Base-by-base conservation (phyloP, 257 asterid species). In the Dorcoceras hygrometricum region DNA sequence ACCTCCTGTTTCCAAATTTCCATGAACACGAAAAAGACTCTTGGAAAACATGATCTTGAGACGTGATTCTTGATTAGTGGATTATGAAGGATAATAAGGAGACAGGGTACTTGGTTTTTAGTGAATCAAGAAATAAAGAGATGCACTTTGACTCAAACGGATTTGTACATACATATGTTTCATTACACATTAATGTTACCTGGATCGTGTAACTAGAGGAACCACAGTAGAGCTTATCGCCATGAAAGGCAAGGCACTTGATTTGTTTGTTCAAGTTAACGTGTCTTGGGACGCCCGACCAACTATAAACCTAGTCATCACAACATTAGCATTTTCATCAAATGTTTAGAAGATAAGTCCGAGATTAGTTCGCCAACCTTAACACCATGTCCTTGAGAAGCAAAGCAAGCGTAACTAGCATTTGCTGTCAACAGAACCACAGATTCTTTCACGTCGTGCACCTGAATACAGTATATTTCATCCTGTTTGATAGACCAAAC, bases 401-500 rank as follows among this genome's bases (percentile, higher is more conserved):
- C 67, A 68, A 82, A 89, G 84, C 86, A 85, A 0, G 84, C 94
- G 1, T 83, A 64, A 34, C 66, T 73, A 9, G 83, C 61, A 68
- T 84, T 85, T 14, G 97, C 94, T 70, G 83, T 65, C 67, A 87
- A 74, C 57, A 71, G 84, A 24, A 74, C 46, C 31, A 89, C 91
- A 16, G 82, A 80, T 79, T 85, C 97, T 73, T 79, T 89, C 25
- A 89, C 94, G 56, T 89, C 95, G 67, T 87, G 97, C 66, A 80
- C 87, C 58, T 86, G 97, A 50, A 82, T 68, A 71, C 97, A 89
- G 61, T 82, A 91, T 16, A 89, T 82, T 65, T 82, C 94, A 66
- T 86, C 97, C 34, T 82, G 94, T 68, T 83, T 89, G 71, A 89
- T 84, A 55, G 91, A 78, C 97, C 97, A 89, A 20, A 87, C 82